A percentile compares a stretch with the other conserved stretches of the same genome.
phyloP scores from a whole-genome alignment of 2,329 filamentous ascomycete species.

The Nemania sp. region DNA sequence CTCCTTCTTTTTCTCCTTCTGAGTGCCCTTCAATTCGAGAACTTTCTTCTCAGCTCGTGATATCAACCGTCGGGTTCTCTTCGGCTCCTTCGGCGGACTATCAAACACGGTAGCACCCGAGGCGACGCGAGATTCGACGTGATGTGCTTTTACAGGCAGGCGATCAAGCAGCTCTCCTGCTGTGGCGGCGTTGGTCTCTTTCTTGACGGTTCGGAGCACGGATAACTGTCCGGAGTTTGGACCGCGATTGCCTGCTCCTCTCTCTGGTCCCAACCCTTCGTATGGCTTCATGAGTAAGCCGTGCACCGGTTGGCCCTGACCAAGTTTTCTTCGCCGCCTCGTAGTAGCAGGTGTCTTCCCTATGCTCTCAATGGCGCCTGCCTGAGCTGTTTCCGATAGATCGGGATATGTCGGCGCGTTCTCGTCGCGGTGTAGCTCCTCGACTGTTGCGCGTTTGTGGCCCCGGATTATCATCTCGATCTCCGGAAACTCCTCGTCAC shows the following conservation, averaged over 20 bases:
- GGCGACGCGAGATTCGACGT: slow-evolving; percentile 6
- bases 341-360: slow-evolving; percentile 22
- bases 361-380: not conserved
- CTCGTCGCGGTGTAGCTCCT: slow-evolving; percentile 9
- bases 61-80: slow-evolving; percentile 18
- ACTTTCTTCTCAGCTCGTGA: slow-evolving; percentile 11
- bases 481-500: slow-evolving; percentile 49
- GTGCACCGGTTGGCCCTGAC: slow-evolving; percentile 31
- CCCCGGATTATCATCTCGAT: slow-evolving; percentile 39
- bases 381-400: slow-evolving; percentile 5
- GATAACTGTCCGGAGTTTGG: slow-evolving; percentile 13
- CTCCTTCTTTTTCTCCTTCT: slow-evolving; percentile 10
- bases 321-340: slow-evolving; percentile 38
- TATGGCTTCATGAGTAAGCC: slow-evolving; percentile 36
- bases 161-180: slow-evolving; percentile 20
- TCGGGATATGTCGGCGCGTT: slow-evolving; percentile 1
- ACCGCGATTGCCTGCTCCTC: slow-evolving; percentile 1
- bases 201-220: slow-evolving; percentile 14
- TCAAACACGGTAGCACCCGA: slow-evolving; percentile 14
- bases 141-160: slow-evolving; percentile 21
- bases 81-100: slow-evolving; percentile 17
- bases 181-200: slow-evolving; percentile 13
- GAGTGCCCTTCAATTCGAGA: not conserved
- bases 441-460: slow-evolving; percentile 25
- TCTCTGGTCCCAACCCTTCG: slow-evolving; percentile 19